phyloP scores from a whole-genome alignment of 768 basidiomycete genomes.

The Amanita exitialis region DNA sequence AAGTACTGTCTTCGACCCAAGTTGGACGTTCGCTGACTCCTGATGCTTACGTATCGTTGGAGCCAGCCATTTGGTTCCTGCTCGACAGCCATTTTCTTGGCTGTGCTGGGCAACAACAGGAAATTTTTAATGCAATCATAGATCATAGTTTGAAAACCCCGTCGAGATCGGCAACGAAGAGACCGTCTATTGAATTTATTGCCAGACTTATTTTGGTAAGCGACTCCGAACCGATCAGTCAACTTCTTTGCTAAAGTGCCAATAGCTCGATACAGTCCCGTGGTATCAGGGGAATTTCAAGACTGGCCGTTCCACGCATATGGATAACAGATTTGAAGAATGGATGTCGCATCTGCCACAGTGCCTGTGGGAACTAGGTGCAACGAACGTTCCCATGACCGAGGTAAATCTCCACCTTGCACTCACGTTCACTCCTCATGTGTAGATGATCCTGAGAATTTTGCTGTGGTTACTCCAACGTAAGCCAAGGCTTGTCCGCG shows the following conservation, averaged over 20 bases:
- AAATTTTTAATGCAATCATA: conserved; percentile 45
- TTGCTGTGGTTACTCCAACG: conserved; percentile 55
- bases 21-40: conserved; percentile 44
- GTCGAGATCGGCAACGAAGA: conserved; percentile 56
- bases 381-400: conserved; percentile 40
- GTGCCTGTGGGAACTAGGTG: conserved; percentile 77
- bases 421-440: background rate
- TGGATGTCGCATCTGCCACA: conserved; percentile 78
- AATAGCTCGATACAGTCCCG: conserved; percentile 51
- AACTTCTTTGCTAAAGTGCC: conserved; percentile 5
- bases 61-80: conserved; percentile 75
- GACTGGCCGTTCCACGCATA: conserved; percentile 17
- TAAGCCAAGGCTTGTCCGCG: conserved; percentile 30
- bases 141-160: conserved; percentile 54
- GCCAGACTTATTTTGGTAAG: conserved; percentile 56
- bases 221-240: background rate
- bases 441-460: conserved; percentile 46
- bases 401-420: conserved; percentile 34
- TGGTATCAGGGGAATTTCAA: conserved; percentile 42
- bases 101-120: conserved; percentile 11
- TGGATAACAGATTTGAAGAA: conserved; percentile 30
- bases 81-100: conserved; percentile 18
- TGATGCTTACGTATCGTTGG: conserved; percentile 49
- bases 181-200: conserved; percentile 65
- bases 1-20: conserved; percentile 29